Base-by-base conservation (phyloP, 2,329 filamentous ascomycete species). In the Xylaria sp. region DNA sequence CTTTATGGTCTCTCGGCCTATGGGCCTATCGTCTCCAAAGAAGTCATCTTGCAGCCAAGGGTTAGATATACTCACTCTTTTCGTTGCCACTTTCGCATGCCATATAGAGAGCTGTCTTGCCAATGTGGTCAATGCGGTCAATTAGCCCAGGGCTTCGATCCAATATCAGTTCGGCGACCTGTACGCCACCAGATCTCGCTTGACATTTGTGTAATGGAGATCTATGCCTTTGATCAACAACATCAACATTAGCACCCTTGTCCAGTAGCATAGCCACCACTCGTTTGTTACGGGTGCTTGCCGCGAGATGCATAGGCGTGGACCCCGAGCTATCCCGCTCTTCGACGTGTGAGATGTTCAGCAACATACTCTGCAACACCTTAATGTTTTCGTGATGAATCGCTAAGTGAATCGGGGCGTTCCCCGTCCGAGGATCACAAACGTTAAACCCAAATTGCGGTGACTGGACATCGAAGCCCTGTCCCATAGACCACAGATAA, bases 241-340 rank as follows among this genome's bases (percentile, higher is more conserved):
- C 74, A 9, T 75, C 64, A 3, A 75, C 69, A 3, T 74, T 62
- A 15, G 77, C 78, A 1, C 70, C 71, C 20, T 74, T 63, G 15
- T 77, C 68, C 0, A 81, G 66, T 1, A 81, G 65, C 7, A 79
- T 62, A n/a, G 71, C 67, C 18, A 76, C 77, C 0, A 77, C 62
- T 15, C 75, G 48, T 31, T 74, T 73, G 20, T 78, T 76, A 10
- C 76, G 75, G 20, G 73, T 78, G 2, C 75, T 72, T n/a, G 78
- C 79, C 1, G 79, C 79, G 8, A 72, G 63, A 46, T 79, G 76
- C 20, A 80, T 41, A 23, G 77, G 73, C 6, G 78, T 78, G 43
- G 74, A 75, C 1, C 69, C 57, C 0, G 67, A 72, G 6, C 57
- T 62, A 52, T 76, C 73, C 3, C 51, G 63, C n/a, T 74, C 71